Conservation (phyloP, 208 protist genomes). For the Acanthamoeba triangularis region DNA sequence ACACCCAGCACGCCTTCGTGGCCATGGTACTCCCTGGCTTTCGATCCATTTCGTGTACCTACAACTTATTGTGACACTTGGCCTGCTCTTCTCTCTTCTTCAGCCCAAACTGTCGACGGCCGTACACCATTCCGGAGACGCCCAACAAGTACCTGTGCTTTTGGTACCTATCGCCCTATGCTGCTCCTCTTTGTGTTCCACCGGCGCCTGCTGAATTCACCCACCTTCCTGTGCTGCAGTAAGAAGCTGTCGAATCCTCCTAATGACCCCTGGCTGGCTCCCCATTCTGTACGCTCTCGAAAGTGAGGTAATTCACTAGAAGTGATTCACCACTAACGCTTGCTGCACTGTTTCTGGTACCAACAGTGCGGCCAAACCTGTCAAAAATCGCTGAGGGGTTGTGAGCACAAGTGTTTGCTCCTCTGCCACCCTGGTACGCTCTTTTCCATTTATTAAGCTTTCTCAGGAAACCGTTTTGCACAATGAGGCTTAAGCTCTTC, state of each 20-base stretch:
- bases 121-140: background rate
- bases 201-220: too few species aligned
- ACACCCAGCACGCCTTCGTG: background rate
- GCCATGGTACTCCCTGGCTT: background rate
- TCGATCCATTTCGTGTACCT: too few species aligned
- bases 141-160: slow-evolving; percentile 52
- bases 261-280: slow-evolving; percentile 48
- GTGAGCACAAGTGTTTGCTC: slow-evolving; percentile 63
- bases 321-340: too few species aligned
- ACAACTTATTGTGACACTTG: too few species aligned
- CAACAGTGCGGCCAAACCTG: slow-evolving; percentile 32
- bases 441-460: background rate
- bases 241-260: background rate
- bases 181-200: too few species aligned
- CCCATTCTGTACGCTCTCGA: slow-evolving; percentile 42
- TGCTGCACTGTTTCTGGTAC: too few species aligned
- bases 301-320: too few species aligned
- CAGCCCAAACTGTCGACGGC: slow-evolving; percentile 57
- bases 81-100: too few species aligned
- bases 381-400: background rate
- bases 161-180: too few species aligned
- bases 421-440: slow-evolving; percentile 47
- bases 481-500: too few species aligned
- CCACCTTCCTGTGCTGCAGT: too few species aligned
- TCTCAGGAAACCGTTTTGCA: too few species aligned